Conservation (phyloP, 2,329 filamentous ascomycete genomes). For the Ophiostoma quercus region DNA sequence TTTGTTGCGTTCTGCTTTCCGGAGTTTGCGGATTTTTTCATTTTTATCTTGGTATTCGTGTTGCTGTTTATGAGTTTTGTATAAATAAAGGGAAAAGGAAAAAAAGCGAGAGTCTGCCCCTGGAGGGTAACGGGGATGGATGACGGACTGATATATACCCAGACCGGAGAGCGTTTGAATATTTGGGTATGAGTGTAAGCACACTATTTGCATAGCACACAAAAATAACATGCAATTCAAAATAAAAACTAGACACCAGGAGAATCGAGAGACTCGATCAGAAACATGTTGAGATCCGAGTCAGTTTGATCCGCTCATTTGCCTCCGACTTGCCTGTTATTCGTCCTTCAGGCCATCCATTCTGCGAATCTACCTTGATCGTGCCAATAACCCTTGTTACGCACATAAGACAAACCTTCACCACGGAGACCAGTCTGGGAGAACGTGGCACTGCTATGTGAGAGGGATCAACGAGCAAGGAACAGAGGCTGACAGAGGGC, state of each 20-base stretch:
- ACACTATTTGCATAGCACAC: background rate
- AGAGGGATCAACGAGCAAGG: background rate
- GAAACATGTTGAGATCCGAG: background rate
- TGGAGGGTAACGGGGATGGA: background rate
- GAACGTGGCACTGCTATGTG: background rate
- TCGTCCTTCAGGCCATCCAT: background rate
- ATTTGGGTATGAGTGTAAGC: background rate
- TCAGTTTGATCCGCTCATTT: background rate
- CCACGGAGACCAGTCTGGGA: background rate
- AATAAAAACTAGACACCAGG: background rate
- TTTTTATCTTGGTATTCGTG: too few relatives aligned
- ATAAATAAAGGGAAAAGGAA: background rate
- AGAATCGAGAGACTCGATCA: background rate
- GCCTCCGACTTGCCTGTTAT: background rate
- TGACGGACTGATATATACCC: slow-evolving; percentile 14
- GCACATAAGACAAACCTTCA: slow-evolving; percentile 3
- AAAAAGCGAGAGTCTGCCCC: background rate
- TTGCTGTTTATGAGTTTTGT: background rate
- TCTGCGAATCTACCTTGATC: background rate
- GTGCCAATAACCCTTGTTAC: background rate
- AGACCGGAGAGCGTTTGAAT: background rate
- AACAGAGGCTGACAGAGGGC: background rate
- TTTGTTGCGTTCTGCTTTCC: background rate
- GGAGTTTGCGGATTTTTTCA: background rate
- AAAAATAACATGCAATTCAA: background rate